Conservation (phyloP, 116 monocot genomes). For the Zostera marina region DNA sequence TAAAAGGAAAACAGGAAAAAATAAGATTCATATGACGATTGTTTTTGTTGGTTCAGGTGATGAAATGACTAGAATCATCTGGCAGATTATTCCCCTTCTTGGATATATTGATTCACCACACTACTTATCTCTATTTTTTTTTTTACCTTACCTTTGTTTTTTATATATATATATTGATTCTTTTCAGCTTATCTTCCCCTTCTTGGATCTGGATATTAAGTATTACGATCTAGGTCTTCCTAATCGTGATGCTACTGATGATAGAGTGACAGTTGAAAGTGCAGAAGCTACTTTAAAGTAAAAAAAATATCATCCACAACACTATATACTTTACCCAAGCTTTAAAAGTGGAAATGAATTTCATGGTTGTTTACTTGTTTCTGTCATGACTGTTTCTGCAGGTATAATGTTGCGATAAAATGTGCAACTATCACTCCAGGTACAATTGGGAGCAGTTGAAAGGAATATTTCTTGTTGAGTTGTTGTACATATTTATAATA, state of each 20-base stretch:
- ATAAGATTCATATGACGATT: background rate
- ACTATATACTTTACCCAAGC: background rate
- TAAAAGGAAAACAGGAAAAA: too few relatives aligned
- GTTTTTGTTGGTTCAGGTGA: slow-evolving; percentile 32
- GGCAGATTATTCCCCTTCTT: slow-evolving; percentile 90
- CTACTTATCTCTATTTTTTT: background rate
- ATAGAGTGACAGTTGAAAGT: slow-evolving; percentile 93
- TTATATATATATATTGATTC: background rate
- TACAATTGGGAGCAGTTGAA: slow-evolving; percentile 7
- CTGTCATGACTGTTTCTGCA: slow-evolving; percentile 14
- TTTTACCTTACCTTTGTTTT: background rate
- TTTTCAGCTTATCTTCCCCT: slow-evolving; percentile 90
- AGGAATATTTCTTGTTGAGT: slow-evolving; percentile 1
- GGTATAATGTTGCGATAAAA: slow-evolving; percentile 94
- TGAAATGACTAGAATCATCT: slow-evolving; percentile 97
- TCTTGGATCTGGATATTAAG: slow-evolving; percentile 90
- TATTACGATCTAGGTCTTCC: slow-evolving; percentile 84
- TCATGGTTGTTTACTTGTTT: background rate
- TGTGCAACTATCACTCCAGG: slow-evolving; percentile 99
- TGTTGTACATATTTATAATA: background rate
- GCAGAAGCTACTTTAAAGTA: slow-evolving; percentile 92
- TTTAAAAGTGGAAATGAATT: background rate
- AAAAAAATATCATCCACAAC: slow-evolving; percentile 10
- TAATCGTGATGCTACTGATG: slow-evolving; percentile 92
- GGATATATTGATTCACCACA: slow-evolving; percentile 22